Base-by-base conservation (phyloP, 2,329 filamentous ascomycete genomes). In the Xylaria sp. region DNA sequence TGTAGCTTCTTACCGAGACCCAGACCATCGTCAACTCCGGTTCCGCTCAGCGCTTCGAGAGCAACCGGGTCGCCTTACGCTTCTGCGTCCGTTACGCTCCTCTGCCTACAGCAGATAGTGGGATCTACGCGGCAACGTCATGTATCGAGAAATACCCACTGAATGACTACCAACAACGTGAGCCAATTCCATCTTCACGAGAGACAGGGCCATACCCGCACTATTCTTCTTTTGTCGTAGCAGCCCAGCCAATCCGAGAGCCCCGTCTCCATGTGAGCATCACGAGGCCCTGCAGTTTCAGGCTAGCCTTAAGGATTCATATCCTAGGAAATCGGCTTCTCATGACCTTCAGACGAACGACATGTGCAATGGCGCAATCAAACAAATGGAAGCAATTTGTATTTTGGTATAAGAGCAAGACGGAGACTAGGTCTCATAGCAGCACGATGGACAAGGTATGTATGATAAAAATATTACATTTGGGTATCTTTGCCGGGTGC, bases 401-500 rank as follows among this genome's bases (percentile, higher is more conserved):
- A n/a, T n/a, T n/a, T n/a, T 14, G 14, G 7, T 53, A 43, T n/a
- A 47, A 47, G 31, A 14, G 8, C 7, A 31, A 38, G 31, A 56
- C 14, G 14, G 21, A 4, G 15, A 23, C 37, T 38, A 19, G 23
- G n/a, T 17, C 33, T 47, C 54, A 49, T 35, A 33, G 53, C 12
- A 42, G 47, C 12, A 31, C 35, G 57, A 42, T 59, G 28, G 53
- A 51, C 38, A 49, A 60, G 37, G 50, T 58, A 56, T 53, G 8
- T n/a, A 59, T 53, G 49, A 43, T 66, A 53, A 31, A 31, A 31
- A 40, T 64, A 60, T 61, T 61, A 63, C 60, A 66, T 61, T 17
- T n/a, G 64, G 61, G 64, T 66, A 66, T 66, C 57, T 62, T 64
- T 40, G 57, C 58, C 53, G 58, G 51, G 45, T 42, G 28, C 53